Evolutionary conservation across 106 monocot genomes (phyloP), one percentile per base, ranked within the genome.

Genomic region (Dendrobium officinale): DNA sequence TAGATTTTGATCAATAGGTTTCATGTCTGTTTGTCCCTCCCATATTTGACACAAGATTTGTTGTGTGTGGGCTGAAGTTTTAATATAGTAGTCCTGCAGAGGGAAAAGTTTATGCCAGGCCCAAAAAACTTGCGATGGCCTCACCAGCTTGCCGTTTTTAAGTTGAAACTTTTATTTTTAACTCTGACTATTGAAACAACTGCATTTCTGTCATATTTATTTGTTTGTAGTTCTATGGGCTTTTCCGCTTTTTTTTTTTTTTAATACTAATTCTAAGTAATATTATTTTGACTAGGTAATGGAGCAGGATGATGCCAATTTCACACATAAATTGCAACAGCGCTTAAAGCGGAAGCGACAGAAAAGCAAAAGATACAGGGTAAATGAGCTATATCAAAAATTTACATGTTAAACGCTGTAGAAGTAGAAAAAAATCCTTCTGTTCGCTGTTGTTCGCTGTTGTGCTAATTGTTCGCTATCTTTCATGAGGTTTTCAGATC

Each of bases 301-400:
- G 79, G 98, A 98, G 83, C 95, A 98, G 78, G 92, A 95, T 82
- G 98, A 98, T 88, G 91, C 58, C 76, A 85, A 87, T 13, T 27
- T 84, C 42, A 85, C 81, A 27, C 85, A 26, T 67, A 91, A 89
- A 79, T 79, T 98, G 72, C 98, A 91, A 41, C 80, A 51, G 33
- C 88, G 79, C 73, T 82, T 93, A 81, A 98, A 87, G 85, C 80
- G 78, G 80, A 84, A 77, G 44, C 92, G 95, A 73, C 82, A 43
- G 24, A 89, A 80, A 85, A 82, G 58, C 17, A 49, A 58, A 15
- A 83, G 72, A 64, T 20, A 33, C 79, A 75, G 78, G 87, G 92
- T 95, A 85, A 40, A n/a, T 47, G 20, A 3, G 9, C 72, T 76
- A 45, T 72, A 20, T 9, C 55, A 45, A 18, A 42, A 66, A 10